A percentile compares a stretch with the other conserved stretches of the same genome.
phyloP scores from a whole-genome alignment of 108 stramenopile genomes.

The Epipyxis sp. region DNA sequence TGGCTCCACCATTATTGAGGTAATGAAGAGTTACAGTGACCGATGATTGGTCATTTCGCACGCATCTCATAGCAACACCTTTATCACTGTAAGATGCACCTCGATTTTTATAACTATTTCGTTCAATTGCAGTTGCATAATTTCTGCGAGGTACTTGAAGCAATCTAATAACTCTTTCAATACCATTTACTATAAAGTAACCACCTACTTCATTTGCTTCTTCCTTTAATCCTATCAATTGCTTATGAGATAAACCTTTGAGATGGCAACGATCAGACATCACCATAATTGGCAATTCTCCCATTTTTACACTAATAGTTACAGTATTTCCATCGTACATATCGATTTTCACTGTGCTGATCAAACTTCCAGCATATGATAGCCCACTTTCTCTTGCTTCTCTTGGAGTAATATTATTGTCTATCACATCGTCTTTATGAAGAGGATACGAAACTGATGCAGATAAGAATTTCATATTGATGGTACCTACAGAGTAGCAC shows the following conservation, averaged over 20 bases:
- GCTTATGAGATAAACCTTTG: background rate
- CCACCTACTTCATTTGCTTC: slow-evolving; percentile 86
- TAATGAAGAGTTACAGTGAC: slow-evolving; percentile 93
- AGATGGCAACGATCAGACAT: slow-evolving; percentile 58
- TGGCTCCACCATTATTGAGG: slow-evolving; percentile 87
- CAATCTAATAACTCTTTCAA: slow-evolving; percentile 88
- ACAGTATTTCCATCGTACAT: slow-evolving; percentile 27
- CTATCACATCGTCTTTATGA: slow-evolving; percentile 8
- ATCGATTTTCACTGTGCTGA: slow-evolving; percentile 12
- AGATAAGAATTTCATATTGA: slow-evolving; percentile 44
- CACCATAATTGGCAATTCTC: slow-evolving; percentile 91
- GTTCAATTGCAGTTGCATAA: slow-evolving; percentile 80
- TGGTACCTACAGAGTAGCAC: slow-evolving; percentile 22
- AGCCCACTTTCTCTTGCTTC: slow-evolving; percentile 38
- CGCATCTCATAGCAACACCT: slow-evolving; percentile 61
- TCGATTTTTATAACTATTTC: slow-evolving; percentile 84
- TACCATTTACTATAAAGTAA: slow-evolving; percentile 92
- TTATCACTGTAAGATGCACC: slow-evolving; percentile 49
- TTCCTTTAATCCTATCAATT: slow-evolving; percentile 48
- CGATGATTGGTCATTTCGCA: slow-evolving; percentile 65
- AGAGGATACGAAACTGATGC: slow-evolving; percentile 44
- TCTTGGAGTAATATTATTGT: background rate
- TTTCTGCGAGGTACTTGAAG: slow-evolving; percentile 76
- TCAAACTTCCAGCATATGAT: slow-evolving; percentile 36
- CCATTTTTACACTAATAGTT: slow-evolving; percentile 46